phyloP scores from a whole-genome alignment of 2,329 filamentous ascomycete genomes.

The Orbilia brochopaga region DNA sequence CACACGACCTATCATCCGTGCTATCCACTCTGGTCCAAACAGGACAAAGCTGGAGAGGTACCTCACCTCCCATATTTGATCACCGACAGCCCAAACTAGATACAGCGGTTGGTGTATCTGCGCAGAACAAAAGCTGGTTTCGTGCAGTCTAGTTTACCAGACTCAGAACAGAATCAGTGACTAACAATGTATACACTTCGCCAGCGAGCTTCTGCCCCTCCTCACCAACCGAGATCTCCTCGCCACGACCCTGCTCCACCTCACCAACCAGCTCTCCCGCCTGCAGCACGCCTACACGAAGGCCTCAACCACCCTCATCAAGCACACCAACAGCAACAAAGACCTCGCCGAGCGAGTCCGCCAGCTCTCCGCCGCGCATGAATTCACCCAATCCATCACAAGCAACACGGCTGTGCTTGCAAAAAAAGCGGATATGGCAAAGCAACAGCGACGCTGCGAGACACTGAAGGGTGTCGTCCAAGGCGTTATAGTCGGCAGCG shows the following conservation, averaged over 20 bases:
- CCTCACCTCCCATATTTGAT: no score
- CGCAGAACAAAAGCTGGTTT: background rate
- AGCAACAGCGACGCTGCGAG: constrained; percentile 71
- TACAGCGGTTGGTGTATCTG: background rate
- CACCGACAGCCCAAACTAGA: background rate
- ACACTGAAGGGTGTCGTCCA: constrained; percentile 80
- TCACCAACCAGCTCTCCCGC: constrained; percentile 26
- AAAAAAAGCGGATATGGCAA: constrained; percentile 67
- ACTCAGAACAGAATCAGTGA: background rate
- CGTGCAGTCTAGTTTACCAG: no score
- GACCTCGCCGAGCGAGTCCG: constrained; percentile 31
- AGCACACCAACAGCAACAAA: constrained; percentile 27
- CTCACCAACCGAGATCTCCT: constrained; percentile 42
- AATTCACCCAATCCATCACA: constrained; percentile 43
- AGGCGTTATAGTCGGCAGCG: constrained; percentile 79
- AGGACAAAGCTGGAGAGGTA: constrained; percentile 48
- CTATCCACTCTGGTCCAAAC: constrained; percentile 45
- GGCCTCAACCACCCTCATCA: constrained; percentile 17
- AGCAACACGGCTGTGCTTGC: constrained; percentile 25
- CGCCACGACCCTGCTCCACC: constrained; percentile 35
- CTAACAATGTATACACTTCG: constrained; percentile 1
- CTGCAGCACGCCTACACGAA: constrained; percentile 21
- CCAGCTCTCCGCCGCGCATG: constrained; percentile 26
- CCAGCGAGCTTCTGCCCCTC: constrained; percentile 44
- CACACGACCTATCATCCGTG: constrained; percentile 43